Evolutionary conservation across 2,329 filamentous ascomycete species (phyloP).

Genomic region (Penicillium sp.): DNA sequence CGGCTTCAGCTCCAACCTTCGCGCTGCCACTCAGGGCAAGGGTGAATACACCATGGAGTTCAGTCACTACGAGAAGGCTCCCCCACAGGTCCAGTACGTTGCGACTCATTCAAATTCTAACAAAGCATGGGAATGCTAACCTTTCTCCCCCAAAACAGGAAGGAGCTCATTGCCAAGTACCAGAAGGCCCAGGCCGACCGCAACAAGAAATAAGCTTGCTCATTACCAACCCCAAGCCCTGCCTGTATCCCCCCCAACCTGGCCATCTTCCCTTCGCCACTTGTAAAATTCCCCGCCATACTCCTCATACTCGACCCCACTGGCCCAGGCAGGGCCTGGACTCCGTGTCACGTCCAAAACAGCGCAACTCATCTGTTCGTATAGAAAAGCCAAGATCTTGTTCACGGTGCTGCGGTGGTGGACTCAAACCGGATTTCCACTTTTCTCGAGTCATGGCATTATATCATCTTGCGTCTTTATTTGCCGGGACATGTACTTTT

Average conservation of each 20-base stretch:
- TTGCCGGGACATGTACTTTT: conserved; percentile 28
- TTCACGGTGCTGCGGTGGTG: conserved; percentile 5
- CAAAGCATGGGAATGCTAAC: conserved; percentile 11
- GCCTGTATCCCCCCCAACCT: conserved; percentile 8
- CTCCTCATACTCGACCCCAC: background rate
- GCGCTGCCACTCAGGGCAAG: conserved; percentile 95
- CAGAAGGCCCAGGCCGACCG: conserved; percentile 67
- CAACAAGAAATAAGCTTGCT: conserved; percentile 57
- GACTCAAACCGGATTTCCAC: conserved; percentile 15
- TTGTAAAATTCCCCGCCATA: conserved; percentile 5
- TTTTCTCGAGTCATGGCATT: conserved; percentile 23
- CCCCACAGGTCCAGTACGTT: conserved; percentile 83
- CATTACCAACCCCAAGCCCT: conserved; percentile 1
- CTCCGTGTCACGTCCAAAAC: background rate
- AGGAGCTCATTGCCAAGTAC: conserved; percentile 68
- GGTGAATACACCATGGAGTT: conserved; percentile 99
- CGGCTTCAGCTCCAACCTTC: conserved; percentile 86
- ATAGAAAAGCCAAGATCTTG: conserved; percentile 3
- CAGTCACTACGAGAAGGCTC: conserved; percentile 87
- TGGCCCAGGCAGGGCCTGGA: conserved; percentile 5
- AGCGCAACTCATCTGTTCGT: conserved; percentile 5
- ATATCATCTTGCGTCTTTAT: conserved; percentile 20
- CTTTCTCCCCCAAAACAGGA: conserved; percentile 42
- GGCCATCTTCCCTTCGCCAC: conserved; percentile 7
- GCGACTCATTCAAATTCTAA: background rate